Base-by-base conservation (phyloP, 345 rosid genomes). In the Eucalyptus regnans region DNA sequence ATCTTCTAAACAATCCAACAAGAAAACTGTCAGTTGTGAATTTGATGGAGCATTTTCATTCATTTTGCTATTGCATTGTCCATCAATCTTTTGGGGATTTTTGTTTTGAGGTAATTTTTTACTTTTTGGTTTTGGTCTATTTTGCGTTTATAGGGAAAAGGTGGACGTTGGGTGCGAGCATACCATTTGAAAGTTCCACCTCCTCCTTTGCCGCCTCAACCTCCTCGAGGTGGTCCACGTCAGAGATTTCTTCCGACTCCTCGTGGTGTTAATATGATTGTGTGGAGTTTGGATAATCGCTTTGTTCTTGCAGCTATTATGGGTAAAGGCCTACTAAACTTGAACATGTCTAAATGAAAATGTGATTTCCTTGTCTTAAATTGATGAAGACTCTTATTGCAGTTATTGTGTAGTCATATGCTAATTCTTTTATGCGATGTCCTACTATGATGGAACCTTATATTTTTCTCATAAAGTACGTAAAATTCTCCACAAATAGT, bases 261-360 rank as follows among this genome's bases (percentile, higher is more conserved):
- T 88, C 97, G 99, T 64, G 99, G 99, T 88, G 99, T 98, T 90
- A 98, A 98, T 92, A 98, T 98, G 99, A 98, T 98, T 51, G 95
- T 95, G n/a, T 97, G 99, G 99, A 98, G 99, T 94, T 92, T 97
- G 90, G 99, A 98, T 93, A 96, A 98, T 94, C 98, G 98, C 92
- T 98, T 98, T 91, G 99, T 98, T 90, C 99, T 97, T 91, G 99
- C 99, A 48, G 99, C 99, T 89, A 96, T 96, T 89, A 97, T 98
- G 99, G 99, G 99, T 98, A 96, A 92, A 86, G 71, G 89, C 89
- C 68, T 89, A 86, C 44, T 50, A 25, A 87, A 87, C 84, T 87
- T 60, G 60, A 37, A 83, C 51, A 49, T 89, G 87, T 89, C 79
- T 52, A 86, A 87, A 86, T 31, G 33, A 49, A 60, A 43, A 31